Evolutionary conservation across 306 rosid genomes (phyloP), one percentile per base, ranked within the genome.

Genomic region (Dalbergia cultrata): DNA sequence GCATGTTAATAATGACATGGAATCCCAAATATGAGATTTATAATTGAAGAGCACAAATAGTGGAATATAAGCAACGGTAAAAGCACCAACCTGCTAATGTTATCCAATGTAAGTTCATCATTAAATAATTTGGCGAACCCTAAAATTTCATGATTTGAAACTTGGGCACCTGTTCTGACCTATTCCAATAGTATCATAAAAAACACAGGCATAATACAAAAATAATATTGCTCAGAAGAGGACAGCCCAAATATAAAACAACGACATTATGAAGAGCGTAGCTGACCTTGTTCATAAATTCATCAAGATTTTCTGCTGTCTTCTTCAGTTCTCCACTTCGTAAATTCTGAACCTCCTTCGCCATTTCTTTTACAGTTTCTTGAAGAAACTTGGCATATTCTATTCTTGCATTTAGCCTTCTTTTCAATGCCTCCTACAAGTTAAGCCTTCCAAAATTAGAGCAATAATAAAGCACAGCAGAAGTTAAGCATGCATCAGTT

Each of bases 341-440:
- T n/a, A 93, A 84, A 84, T 84, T 90, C 45, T 92, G 92, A 78
- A 94, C 84, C 87, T 94, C 98, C 80, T 94, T 89, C 61, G 97
- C 97, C 98, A 94, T 94, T 88, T 94, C 97, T 87, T 90, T 90
- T 31, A 89, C 97, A 0, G 97, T 94, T 35, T 92, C 98, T 77
- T 94, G 98, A 58, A 94, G 98, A 72, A 94, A 90, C 86, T 88
- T 92, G 65, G 98, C 97, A 63, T 92, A 94, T 63, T 94, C 95
- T 74, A 94, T 94, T 84, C 97, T 89, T 81, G 96, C 95, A 68
- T 89, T 94, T 31, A 94, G 86, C 87, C 83, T 89, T 78, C 98
- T 90, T 89, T 94, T 92, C 80, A 92, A 67, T 62, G 90, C 96
- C 83, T 92, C 97, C 97, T 94, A 79, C 81, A 86, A 81, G 65